Percentiles rank a stretch among this genome's conserved stretches.
Conservation (phyloP, 2,329 filamentous ascomycete genomes). For the Talaromyces sp. region DNA sequence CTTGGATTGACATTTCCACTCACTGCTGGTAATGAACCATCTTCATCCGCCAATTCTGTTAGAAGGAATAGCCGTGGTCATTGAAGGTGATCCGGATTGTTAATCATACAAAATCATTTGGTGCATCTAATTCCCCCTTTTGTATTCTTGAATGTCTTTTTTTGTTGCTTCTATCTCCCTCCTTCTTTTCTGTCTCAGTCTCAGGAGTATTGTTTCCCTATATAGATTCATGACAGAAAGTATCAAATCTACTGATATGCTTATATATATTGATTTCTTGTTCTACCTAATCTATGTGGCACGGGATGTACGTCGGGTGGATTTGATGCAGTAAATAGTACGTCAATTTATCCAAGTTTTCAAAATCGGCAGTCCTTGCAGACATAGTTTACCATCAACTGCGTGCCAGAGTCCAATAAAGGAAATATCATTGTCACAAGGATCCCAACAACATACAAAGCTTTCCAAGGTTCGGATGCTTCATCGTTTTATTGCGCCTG, state of each 20-base stretch:
- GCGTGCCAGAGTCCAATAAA: background rate
- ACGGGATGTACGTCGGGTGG: background rate
- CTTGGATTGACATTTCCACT: slow-evolving; percentile 43
- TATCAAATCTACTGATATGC: background rate
- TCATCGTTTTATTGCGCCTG: background rate
- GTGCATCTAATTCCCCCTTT: slow-evolving; percentile 15
- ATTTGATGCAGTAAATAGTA: background rate
- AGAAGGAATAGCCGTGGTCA: slow-evolving; percentile 28
- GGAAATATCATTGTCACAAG: background rate
- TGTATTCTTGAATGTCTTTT: slow-evolving; percentile 14
- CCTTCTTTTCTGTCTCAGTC: background rate
- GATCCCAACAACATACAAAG: background rate
- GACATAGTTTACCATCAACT: background rate
- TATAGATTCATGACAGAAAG: slow-evolving; percentile 9
- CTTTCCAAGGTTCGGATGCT: background rate
- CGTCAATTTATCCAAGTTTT: background rate
- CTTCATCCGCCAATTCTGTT: slow-evolving; percentile 18
- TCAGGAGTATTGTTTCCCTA: slow-evolving; percentile 3
- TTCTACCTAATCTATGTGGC: background rate
- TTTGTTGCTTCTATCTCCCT: slow-evolving; percentile 13
- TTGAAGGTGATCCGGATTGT: slow-evolving; percentile 12
- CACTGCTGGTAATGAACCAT: background rate
- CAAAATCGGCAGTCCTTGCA: too few relatives aligned
- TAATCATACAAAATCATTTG: slow-evolving; percentile 10
- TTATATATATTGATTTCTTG: background rate